Base-by-base conservation (phyloP, 2,329 filamentous ascomycete genomes). In the Pseudogymnoascus sp. region DNA sequence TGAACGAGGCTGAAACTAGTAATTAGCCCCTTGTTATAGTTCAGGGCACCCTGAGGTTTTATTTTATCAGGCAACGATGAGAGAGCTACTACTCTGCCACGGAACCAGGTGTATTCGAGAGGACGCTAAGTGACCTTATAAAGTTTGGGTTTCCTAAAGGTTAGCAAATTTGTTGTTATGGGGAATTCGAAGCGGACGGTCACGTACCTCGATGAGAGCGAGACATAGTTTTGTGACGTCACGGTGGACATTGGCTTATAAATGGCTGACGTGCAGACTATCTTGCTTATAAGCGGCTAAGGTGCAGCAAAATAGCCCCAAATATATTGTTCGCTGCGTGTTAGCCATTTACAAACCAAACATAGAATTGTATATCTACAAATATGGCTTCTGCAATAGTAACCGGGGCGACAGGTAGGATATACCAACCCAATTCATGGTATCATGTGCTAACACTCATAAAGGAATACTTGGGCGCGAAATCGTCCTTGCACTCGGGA, bases 401-500 rank as follows among this genome's bases (percentile, higher is more conserved):
- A 13, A 65, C 64, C 7, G 63, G 63, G 29, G 64, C 64, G n/a
- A 65, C 60, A 72, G 71, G 73, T 62, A 52, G 4, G 45, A 31
- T 31, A 15, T n/a, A 15, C 25, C 25, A 52, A 10, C 4, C 45
- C 9, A 2, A 52, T 31, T n/a, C 25, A 7, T 52, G 45, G 10
- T 1, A 29, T 1, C 5, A 9, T 48, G 1, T 33, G 27, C 42
- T 52, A 15, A 52, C 27, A 10, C n/a, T 31, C n/a, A 12, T 3
- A 31, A 52, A 52, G 45, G 45, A 52, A 74, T 74, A 55, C 67
- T 73, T 6, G 72, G 73, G 33, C 69, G 71, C 15, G 70, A 74
- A 60, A 74, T 74, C 18, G 71, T 74, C 59, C 64, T 62, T 12
- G 71, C 74, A 60, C 67, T 75, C 9, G 68, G 67, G 42, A 65